Conservation (phyloP, 257 asterid species). For the Salvia splendens region DNA sequence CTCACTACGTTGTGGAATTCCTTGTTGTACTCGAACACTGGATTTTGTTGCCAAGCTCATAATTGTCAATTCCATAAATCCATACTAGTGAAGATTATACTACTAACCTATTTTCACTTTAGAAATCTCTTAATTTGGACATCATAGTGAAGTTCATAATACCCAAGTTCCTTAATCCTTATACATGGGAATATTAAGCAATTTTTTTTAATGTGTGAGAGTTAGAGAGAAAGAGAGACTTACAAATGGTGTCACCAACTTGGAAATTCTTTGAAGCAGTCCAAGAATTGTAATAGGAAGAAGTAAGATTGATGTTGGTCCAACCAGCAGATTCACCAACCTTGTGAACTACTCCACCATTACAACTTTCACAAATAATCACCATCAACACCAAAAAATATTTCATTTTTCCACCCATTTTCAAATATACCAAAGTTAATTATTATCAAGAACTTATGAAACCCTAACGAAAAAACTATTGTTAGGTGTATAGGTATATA, state of each 20-base stretch:
- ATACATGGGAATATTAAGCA: no score
- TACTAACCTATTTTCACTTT: no score
- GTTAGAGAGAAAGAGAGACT: background rate
- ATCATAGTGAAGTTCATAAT: no score
- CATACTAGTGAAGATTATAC: no score
- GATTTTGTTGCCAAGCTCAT: background rate
- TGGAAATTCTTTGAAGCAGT: slow-evolving; percentile 43
- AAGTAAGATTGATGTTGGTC: slow-evolving; percentile 31
- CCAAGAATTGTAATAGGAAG: slow-evolving; percentile 50
- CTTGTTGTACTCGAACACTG: slow-evolving; percentile 59
- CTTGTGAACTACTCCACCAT: slow-evolving; percentile 33
- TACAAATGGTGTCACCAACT: slow-evolving; percentile 54
- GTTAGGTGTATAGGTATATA: background rate
- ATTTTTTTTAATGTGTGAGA: background rate
- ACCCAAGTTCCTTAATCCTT: no score
- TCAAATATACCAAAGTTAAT: background rate
- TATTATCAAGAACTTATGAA: background rate
- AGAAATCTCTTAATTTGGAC: no score
- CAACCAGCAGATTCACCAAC: slow-evolving; percentile 59
- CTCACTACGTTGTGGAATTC: slow-evolving; percentile 50
- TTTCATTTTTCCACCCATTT: slow-evolving; percentile 27
- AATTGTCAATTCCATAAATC: background rate
- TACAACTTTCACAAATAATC: slow-evolving; percentile 2
- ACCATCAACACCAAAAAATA: background rate
- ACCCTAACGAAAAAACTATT: background rate